Evolutionary conservation across 2,329 filamentous ascomycete species (phyloP).

Genomic region (Verticillium longisporum): DNA sequence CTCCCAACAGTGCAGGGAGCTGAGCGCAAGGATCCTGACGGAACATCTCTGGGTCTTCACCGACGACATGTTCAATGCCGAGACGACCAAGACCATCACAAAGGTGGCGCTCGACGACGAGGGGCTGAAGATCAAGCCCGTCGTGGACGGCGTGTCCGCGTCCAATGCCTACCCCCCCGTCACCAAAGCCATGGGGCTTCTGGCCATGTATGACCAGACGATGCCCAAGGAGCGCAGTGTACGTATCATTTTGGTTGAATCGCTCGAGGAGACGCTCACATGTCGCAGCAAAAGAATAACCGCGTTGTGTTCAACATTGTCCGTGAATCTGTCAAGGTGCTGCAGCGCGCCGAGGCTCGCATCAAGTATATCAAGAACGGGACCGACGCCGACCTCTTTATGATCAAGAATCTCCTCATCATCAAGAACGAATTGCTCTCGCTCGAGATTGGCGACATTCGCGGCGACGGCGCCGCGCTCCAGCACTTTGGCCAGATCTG

Average conservation of each 20-base stretch:
- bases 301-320: slow-evolving; percentile 65
- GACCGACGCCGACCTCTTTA: slow-evolving; percentile 78
- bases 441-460: slow-evolving; percentile 77
- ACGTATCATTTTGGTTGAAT: slow-evolving; percentile 21
- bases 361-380: slow-evolving; percentile 56
- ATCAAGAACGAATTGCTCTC: slow-evolving; percentile 94
- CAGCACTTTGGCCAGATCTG: slow-evolving; percentile 61
- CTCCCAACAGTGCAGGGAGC: slow-evolving; percentile 45
- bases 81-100: slow-evolving; percentile 48
- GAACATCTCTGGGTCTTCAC: slow-evolving; percentile 53
- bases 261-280: neutral
- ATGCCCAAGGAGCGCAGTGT: slow-evolving; percentile 59
- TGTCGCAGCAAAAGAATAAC: slow-evolving; percentile 39
- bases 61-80: slow-evolving; percentile 46
- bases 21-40: slow-evolving; percentile 47
- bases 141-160: slow-evolving; percentile 39
- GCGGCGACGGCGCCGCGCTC: slow-evolving; percentile 41
- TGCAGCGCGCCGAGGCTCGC: slow-evolving; percentile 67
- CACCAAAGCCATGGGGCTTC: slow-evolving; percentile 49
- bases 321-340: slow-evolving; percentile 78
- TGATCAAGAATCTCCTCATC: slow-evolving; percentile 89
- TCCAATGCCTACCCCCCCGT: slow-evolving; percentile 54
- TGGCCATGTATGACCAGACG: slow-evolving; percentile 56
- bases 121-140: slow-evolving; percentile 42
- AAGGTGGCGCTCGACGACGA: slow-evolving; percentile 39